Evolutionary conservation across 768 basidiomycete species (phyloP).

Genomic region (Amanita fuliginea): DNA sequence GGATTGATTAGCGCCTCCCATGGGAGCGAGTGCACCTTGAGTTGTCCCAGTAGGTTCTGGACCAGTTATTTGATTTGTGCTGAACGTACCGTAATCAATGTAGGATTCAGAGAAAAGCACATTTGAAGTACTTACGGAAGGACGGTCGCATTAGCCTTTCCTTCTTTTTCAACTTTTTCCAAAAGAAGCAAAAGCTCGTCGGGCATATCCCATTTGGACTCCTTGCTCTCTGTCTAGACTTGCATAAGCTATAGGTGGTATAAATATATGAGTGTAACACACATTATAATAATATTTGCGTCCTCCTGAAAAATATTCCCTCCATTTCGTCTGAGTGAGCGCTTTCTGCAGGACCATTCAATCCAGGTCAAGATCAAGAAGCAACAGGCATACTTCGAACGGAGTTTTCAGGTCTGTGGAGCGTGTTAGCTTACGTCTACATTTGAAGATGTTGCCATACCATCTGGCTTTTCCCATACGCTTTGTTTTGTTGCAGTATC

Average conservation of each 20-base stretch:
- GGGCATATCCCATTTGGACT: slow-evolving; percentile 98
- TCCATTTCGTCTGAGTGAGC: slow-evolving; percentile 89
- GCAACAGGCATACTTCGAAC: slow-evolving; percentile 56
- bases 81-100: slow-evolving; percentile 12
- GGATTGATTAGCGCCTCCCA: slow-evolving; percentile 40
- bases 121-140: slow-evolving; percentile 11
- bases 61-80: slow-evolving; percentile 21
- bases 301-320: slow-evolving; percentile 90
- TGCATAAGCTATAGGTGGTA: background rate
- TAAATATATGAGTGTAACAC: slow-evolving; percentile 11
- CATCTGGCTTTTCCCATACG: slow-evolving; percentile 98
- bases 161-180: slow-evolving; percentile 77
- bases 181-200: slow-evolving; percentile 80
- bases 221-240: slow-evolving; percentile 68
- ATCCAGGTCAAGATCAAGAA: slow-evolving; percentile 3
- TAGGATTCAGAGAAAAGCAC: background rate
- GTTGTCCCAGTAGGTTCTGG: slow-evolving; percentile 30
- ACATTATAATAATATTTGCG: slow-evolving; percentile 90
- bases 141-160: slow-evolving; percentile 24
- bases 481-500: slow-evolving; percentile 82
- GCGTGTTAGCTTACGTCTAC: background rate
- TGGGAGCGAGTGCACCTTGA: slow-evolving; percentile 45
- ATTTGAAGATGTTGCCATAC: slow-evolving; percentile 26
- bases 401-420: slow-evolving; percentile 74
- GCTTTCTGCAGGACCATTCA: slow-evolving; percentile 33